phyloP scores from a whole-genome alignment of 495 filamentous ascomycete species.

The Podospora australis region DNA sequence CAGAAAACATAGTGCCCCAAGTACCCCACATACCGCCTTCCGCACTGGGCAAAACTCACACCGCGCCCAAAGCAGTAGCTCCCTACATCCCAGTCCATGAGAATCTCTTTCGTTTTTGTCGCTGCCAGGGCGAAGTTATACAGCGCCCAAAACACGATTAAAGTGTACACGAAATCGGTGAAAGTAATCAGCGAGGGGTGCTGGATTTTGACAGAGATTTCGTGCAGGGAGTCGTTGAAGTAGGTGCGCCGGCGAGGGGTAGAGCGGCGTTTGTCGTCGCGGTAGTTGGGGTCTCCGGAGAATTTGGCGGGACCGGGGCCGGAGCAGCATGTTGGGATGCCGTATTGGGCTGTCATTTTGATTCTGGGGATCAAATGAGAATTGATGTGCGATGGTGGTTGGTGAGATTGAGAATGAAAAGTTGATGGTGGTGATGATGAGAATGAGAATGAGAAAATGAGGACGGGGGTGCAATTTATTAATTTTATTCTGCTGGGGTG shows the following conservation, averaged over 20 bases:
- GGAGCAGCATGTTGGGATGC: no score
- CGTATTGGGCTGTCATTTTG: no score
- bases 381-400: no score
- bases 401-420: no score
- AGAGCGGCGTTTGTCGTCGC: no score
- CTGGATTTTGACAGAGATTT: constrained; percentile 1
- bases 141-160: neutral
- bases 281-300: no score
- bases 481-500: no score
- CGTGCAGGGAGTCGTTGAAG: neutral
- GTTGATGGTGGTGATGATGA: no score
- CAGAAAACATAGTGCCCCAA: neutral
- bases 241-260: neutral
- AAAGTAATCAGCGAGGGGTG: neutral
- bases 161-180: neutral
- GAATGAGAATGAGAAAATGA: no score
- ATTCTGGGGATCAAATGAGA: no score
- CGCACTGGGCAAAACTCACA: neutral
- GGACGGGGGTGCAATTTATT: no score
- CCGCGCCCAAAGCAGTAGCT: neutral
- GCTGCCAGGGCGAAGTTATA: neutral
- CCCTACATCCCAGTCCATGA: neutral
- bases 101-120: neutral
- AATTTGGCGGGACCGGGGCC: no score
- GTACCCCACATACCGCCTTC: neutral